These are phyloP conservation scores for Ophiostoma novo-ulmi DNA, from an alignment of 2,329 filamentous ascomycete species.

Conservation along the genomic window DNA sequence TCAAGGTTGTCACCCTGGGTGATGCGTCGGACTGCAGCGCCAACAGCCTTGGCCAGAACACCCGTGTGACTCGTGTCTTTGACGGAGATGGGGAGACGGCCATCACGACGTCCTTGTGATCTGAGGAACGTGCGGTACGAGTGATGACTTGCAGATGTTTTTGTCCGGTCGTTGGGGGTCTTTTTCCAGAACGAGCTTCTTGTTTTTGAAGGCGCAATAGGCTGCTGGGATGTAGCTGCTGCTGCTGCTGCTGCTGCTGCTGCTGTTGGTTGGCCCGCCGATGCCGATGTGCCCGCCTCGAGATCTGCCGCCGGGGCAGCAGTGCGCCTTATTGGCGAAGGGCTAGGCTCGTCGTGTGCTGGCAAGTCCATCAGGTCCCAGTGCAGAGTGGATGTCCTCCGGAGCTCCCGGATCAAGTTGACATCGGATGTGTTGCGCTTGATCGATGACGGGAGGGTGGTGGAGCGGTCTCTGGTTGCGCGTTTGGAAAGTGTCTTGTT, in stretches of 20 bases:
- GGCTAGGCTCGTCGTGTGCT: background rate
- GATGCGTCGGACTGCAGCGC: slow-evolving; percentile 56
- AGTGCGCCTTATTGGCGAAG: background rate
- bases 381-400: slow-evolving; percentile 27
- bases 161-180: background rate
- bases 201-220: background rate
- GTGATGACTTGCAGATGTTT: background rate
- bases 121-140: slow-evolving; percentile 19
- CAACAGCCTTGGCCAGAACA: slow-evolving; percentile 68
- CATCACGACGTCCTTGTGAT: slow-evolving; percentile 49
- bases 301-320: background rate
- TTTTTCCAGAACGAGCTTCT: slow-evolving; percentile 18
- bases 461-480: slow-evolving; percentile 22
- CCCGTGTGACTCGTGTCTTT: slow-evolving; percentile 65
- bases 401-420: slow-evolving; percentile 32
- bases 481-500: slow-evolving; percentile 26
- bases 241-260: background rate
- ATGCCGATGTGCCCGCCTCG: background rate
- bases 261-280: background rate
- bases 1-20: background rate
- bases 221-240: background rate
- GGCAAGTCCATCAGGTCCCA: slow-evolving; percentile 15
- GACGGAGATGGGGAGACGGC: slow-evolving; percentile 65
- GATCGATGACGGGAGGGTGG: slow-evolving; percentile 24
- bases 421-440: slow-evolving; percentile 30